A percentile compares a stretch with the other conserved stretches of the same genome.
These are phyloP conservation scores for Parmelia sp. DNA, from an alignment of 495 filamentous ascomycete genomes.

Conservation along the genomic window DNA sequence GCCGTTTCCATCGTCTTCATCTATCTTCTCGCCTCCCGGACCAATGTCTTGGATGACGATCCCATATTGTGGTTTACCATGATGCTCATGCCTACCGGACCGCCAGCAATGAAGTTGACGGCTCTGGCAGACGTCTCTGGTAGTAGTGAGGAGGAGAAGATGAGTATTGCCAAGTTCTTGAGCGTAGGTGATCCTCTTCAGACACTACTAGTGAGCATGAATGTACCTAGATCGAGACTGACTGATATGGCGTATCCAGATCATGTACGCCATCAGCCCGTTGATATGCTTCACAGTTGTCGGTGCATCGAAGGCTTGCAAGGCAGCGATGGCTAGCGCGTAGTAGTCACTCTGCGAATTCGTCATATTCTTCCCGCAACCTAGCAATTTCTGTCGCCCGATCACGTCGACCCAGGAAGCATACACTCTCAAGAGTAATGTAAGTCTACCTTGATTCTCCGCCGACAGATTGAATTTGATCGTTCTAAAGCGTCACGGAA, in stretches of 20 bases:
- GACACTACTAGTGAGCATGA: neutral
- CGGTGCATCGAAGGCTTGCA: constrained; percentile 44
- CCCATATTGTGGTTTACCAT: constrained; percentile 70
- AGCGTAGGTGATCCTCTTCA: constrained; percentile 42
- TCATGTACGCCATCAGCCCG: constrained; percentile 48
- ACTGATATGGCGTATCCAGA: constrained; percentile 27
- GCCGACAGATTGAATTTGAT: neutral
- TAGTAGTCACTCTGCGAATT: constrained; percentile 4
- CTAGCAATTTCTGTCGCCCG: neutral
- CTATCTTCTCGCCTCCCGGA: constrained; percentile 55
- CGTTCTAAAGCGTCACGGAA: neutral
- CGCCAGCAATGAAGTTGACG: constrained; percentile 62
- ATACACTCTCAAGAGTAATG: neutral
- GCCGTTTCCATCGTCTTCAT: constrained; percentile 52
- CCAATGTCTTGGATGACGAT: constrained; percentile 50
- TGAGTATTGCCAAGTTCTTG: constrained; percentile 63
- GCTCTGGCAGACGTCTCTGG: constrained; percentile 61
- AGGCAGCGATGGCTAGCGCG: constrained; percentile 26
- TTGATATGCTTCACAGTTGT: constrained; percentile 48
- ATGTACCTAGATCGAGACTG: neutral
- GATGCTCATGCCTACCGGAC: constrained; percentile 73
- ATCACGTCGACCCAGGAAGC: neutral
- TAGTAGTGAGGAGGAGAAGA: constrained; percentile 52
- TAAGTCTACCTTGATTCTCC: neutral
- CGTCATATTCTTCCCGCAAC: neutral